phyloP scores from a whole-genome alignment of 805 yeast genomes.

The Lipomyces orientalis region DNA sequence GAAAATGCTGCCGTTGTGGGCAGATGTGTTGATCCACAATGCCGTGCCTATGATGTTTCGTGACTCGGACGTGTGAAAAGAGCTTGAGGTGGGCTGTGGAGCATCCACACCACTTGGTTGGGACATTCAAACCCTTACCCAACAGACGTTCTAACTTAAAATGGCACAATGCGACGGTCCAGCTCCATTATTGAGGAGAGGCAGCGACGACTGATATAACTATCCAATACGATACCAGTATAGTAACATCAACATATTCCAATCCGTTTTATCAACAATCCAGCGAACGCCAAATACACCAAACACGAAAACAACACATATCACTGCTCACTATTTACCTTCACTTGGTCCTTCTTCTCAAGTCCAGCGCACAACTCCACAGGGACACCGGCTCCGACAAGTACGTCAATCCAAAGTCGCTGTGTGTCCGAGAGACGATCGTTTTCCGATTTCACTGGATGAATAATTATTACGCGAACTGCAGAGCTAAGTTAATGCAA shows the following conservation, averaged over 20 bases:
- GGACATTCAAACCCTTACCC: background rate
- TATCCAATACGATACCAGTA: background rate
- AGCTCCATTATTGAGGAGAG: too few relatives aligned
- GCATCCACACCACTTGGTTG: background rate
- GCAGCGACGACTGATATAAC: too few relatives aligned
- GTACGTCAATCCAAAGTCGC: constrained; percentile 47
- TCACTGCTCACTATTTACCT: background rate
- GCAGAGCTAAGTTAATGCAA: background rate
- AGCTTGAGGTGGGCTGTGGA: background rate
- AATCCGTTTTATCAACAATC: background rate
- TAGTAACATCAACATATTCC: background rate
- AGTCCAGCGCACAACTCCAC: constrained; percentile 46
- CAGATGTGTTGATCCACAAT: background rate
- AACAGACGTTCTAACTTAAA: background rate
- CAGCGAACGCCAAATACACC: background rate
- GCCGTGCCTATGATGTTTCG: background rate
- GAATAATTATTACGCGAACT: constrained; percentile 36
- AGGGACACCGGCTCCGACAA: constrained; percentile 40
- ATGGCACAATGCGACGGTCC: too few relatives aligned
- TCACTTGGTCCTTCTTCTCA: background rate
- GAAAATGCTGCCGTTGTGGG: background rate
- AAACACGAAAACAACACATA: background rate
- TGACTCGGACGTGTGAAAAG: background rate
- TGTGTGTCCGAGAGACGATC: constrained; percentile 49
- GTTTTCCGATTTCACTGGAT: constrained; percentile 48